A percentile compares a stretch with the other conserved stretches of the same genome.
Conservation (phyloP, 352 stramenopile species). For the Thalassiosira livingstoniorum region DNA sequence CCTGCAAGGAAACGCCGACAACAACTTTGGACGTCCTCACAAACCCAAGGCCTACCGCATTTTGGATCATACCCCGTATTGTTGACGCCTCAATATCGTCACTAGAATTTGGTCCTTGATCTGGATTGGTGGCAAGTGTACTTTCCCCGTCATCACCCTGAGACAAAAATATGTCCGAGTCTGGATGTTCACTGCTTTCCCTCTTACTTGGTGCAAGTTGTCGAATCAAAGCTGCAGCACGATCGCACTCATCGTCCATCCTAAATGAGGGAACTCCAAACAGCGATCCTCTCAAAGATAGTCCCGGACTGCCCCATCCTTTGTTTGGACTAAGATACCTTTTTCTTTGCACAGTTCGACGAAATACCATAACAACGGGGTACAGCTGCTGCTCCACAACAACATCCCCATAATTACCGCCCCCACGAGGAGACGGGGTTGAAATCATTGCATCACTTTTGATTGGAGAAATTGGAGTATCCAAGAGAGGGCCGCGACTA, state of each 20-base stretch:
- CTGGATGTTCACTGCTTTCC: neutral
- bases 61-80: constrained; percentile 80
- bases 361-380: constrained; percentile 80
- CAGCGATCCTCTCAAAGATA: constrained; percentile 51
- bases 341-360: constrained; percentile 76
- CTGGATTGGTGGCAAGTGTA: constrained; percentile 28
- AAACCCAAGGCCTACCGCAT: constrained; percentile 80
- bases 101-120: constrained; percentile 9
- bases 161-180: constrained; percentile 8
- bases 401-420: neutral
- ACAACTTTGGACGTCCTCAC: constrained; percentile 82
- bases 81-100: constrained; percentile 74
- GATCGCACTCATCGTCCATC: constrained; percentile 85
- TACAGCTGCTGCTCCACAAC: constrained; percentile 59
- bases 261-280: constrained; percentile 72
- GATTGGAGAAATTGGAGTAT: constrained; percentile 52
- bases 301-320: constrained; percentile 46
- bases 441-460: constrained; percentile 43
- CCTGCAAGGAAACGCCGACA: constrained; percentile 78
- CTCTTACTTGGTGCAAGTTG: constrained; percentile 60
- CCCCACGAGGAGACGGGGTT: constrained; percentile 19
- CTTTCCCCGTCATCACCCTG: constrained; percentile 21
- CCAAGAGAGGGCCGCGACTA: constrained; percentile 5
- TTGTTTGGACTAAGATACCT: constrained; percentile 32
- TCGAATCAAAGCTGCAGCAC: constrained; percentile 73